These are phyloP conservation scores for Candida gorgasii DNA, from an alignment of 805 yeast species.

Conservation along the genomic window DNA sequence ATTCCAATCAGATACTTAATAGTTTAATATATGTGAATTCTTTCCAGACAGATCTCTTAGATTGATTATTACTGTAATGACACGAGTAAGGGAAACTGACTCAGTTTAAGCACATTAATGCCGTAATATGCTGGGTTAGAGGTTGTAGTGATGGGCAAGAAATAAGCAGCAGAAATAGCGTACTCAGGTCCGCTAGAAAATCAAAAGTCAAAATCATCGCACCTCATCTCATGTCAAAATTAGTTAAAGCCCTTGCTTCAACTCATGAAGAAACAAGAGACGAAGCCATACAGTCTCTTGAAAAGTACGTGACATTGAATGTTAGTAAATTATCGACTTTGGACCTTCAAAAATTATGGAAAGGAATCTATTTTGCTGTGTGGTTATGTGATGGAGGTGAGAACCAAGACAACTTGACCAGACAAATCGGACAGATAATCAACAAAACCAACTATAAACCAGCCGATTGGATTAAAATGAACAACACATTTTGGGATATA, in stretches of 20 bases:
- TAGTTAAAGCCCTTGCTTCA: conserved; percentile 82
- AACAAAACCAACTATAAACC: conserved; percentile 40
- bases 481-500: conserved; percentile 78
- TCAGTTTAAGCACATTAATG: not conserved
- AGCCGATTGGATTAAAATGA: conserved; percentile 39
- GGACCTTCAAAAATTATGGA: conserved; percentile 87
- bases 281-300: conserved; percentile 26
- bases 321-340: conserved; percentile 43
- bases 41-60: too few species aligned
- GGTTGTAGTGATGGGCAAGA: too few species aligned
- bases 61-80: not conserved
- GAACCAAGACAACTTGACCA: conserved; percentile 86
- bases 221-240: conserved; percentile 35
- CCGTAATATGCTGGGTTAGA: too few species aligned
- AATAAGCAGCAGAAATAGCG: too few species aligned
- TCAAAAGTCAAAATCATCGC: not conserved
- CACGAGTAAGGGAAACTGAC: too few species aligned
- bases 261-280: conserved; percentile 76
- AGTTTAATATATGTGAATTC: conserved; percentile 54
- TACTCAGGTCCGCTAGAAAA: not conserved
- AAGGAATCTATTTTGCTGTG: conserved; percentile 92
- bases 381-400: conserved; percentile 95
- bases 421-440: conserved; percentile 61
- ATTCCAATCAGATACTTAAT: conserved; percentile 95
- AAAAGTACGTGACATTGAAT: conserved; percentile 26